These are phyloP conservation scores for Cutaneotrichosporon cutaneum DNA, from an alignment of 1,284 basidiomycete genomes.

Conservation along the genomic window DNA sequence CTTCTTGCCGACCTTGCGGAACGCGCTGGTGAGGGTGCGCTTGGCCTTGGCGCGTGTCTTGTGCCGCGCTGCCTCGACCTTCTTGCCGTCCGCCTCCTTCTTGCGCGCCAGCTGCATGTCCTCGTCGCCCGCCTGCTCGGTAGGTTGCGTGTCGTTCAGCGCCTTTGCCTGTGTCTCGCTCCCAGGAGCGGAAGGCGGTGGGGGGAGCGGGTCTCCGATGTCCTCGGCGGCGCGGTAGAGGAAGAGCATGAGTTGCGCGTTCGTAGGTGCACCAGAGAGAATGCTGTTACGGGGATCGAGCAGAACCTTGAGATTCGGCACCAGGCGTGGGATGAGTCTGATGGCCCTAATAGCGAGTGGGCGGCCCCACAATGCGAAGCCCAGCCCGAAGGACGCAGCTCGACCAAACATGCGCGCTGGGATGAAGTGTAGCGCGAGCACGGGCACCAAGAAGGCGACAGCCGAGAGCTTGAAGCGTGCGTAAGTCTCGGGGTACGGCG, in stretches of 20 bases:
- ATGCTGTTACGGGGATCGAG: constrained; percentile 52
- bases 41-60: background rate
- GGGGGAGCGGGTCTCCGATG: constrained; percentile 44
- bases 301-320: constrained; percentile 56
- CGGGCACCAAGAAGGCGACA: constrained; percentile 47
- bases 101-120: background rate
- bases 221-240: constrained; percentile 58
- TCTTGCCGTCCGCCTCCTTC: background rate
- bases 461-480: constrained; percentile 53
- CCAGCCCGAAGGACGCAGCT: constrained; percentile 54
- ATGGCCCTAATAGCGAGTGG: constrained; percentile 53
- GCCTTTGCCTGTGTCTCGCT: constrained; percentile 12
- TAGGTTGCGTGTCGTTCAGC: constrained; percentile 23
- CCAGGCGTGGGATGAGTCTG: constrained; percentile 51
- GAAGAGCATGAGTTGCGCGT: constrained; percentile 60
- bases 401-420: constrained; percentile 56
- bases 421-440: constrained; percentile 54
- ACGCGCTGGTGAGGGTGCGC: constrained; percentile 8
- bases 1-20: constrained; percentile 17
- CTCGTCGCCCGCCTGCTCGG: background rate
- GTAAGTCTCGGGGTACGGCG: constrained; percentile 47
- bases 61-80: background rate
- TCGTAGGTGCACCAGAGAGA: constrained; percentile 59
- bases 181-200: constrained; percentile 49
- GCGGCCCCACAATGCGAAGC: constrained; percentile 59